These are phyloP conservation scores for Auxenochlorella pyrenoidosa DNA, from an alignment of 139 green algal species.

Conservation along the genomic window DNA sequence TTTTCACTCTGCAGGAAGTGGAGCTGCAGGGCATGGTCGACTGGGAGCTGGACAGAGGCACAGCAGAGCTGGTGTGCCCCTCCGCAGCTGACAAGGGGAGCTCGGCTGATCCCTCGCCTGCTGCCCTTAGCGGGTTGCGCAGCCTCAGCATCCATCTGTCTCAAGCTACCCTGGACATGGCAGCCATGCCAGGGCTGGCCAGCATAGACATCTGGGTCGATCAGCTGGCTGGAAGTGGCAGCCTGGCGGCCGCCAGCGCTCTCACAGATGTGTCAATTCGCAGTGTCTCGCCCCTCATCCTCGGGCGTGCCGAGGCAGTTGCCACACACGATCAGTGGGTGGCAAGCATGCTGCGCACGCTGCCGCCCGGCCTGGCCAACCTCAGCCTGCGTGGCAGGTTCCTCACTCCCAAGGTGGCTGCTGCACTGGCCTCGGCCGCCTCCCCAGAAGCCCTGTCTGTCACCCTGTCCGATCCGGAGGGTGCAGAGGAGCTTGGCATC, in stretches of 20 bases:
- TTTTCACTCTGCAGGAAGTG: not conserved
- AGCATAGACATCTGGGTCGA: not conserved
- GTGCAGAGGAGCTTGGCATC: not conserved
- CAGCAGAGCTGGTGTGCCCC: not conserved
- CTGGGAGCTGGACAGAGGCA: not conserved
- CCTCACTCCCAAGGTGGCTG: not conserved
- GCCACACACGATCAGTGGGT: not conserved
- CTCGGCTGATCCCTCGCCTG: not conserved
- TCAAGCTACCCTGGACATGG: not conserved
- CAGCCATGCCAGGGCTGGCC: not conserved
- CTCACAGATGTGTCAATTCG: not conserved
- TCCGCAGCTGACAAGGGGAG: no score
- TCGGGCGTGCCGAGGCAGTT: no score
- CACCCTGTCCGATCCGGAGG: not conserved
- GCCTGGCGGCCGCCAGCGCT: not conserved
- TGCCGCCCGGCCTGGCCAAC: not conserved
- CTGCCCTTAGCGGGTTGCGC: not conserved
- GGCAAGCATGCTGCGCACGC: not conserved
- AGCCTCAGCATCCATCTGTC: not conserved
- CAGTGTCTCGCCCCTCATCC: not conserved
- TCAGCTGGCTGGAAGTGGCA: not conserved
- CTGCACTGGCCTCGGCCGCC: not conserved
- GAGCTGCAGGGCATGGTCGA: not conserved
- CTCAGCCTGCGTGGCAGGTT: not conserved
- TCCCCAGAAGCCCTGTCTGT: not conserved